These are phyloP conservation scores for Suhomyces yuchorum DNA, from an alignment of 1,139 yeast species.

Conservation along the genomic window DNA sequence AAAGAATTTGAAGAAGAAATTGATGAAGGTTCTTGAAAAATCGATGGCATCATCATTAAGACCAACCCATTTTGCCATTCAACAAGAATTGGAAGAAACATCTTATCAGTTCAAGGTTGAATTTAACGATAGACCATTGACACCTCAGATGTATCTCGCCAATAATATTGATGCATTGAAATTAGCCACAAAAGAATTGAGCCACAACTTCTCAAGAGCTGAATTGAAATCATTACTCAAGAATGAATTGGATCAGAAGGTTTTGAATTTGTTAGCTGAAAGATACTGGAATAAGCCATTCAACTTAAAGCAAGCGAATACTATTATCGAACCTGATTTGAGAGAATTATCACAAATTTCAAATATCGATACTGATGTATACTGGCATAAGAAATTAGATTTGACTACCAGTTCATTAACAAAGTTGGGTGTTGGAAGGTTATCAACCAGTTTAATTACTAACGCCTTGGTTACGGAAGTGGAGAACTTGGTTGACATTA, in stretches of 20 bases:
- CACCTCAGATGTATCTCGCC: slow-evolving; percentile 92
- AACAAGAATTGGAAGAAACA: slow-evolving; percentile 91
- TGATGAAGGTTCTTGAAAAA: slow-evolving; percentile 82
- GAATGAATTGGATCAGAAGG: slow-evolving; percentile 85
- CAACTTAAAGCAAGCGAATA: slow-evolving; percentile 20
- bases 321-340: slow-evolving; percentile 49
- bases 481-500: slow-evolving; percentile 67
- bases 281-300: slow-evolving; percentile 86
- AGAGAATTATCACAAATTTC: slow-evolving; percentile 50
- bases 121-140: slow-evolving; percentile 88
- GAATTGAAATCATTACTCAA: slow-evolving; percentile 80
- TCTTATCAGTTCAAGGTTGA: slow-evolving; percentile 93
- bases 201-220: slow-evolving; percentile 77
- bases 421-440: slow-evolving; percentile 89
- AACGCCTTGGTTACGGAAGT: slow-evolving; percentile 79
- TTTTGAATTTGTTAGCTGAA: slow-evolving; percentile 81
- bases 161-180: slow-evolving; percentile 88
- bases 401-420: slow-evolving; percentile 81
- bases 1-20: slow-evolving; percentile 68
- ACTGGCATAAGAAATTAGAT: slow-evolving; percentile 89
- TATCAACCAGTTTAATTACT: slow-evolving; percentile 81
- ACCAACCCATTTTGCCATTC: slow-evolving; percentile 85
- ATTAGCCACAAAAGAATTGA: slow-evolving; percentile 82
- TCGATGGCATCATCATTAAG: slow-evolving; percentile 89
- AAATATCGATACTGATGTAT: slow-evolving; percentile 65